Base-by-base conservation (phyloP, 2,329 filamentous ascomycete species). In the Blumeria hordei region DNA sequence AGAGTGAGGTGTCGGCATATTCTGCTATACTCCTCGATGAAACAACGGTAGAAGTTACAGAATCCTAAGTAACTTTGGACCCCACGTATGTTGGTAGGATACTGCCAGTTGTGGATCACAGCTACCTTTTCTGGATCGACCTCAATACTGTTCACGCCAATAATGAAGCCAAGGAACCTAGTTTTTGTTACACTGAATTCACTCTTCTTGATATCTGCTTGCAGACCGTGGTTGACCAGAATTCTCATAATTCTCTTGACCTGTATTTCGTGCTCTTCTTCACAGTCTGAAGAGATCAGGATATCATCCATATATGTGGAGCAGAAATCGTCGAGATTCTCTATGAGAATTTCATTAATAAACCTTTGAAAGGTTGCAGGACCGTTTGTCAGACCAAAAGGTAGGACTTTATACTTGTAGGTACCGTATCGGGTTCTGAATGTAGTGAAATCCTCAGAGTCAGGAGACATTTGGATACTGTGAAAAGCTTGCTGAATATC, bases 231-330 rank as follows among this genome's bases (percentile, higher is more conserved):
- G 37, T 41, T 16, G n/a, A 11, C 11, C 37, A 41, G n/a, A 3
- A 11, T 11, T 41, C 11, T 32, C 39, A n/a, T 54, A n/a, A 4
- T 43, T 18, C 9, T 54, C 51, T 16, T 33, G 9, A 39, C 33
- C 0, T 33, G 53, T 16, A 3, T 55, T 39, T 41, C 51, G 50
- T 16, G 51, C 6, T 12, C 54, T 18, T 12, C n/a, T 16, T 12
- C n/a, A 41, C n/a, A 12, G n/a, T 41, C 37, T 16, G 37, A 57
- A 34, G 54, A 57, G 16, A 57, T 57, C 6, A 57, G 32, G 34
- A 57, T 28, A 4, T 28, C 21, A 4, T 28, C 21, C 21, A 28
- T 28, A 28, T 28, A 2, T 28, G 21, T 32, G 1, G 36, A 45
- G 28, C 34, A 55, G 47, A 52, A 51, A 6, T 43, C 10, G 37